A percentile compares a stretch with the other conserved stretches of the same genome.
Evolutionary conservation across 2,329 filamentous ascomycete species (phyloP).

Genomic region (Mycocentrospora acerina): DNA sequence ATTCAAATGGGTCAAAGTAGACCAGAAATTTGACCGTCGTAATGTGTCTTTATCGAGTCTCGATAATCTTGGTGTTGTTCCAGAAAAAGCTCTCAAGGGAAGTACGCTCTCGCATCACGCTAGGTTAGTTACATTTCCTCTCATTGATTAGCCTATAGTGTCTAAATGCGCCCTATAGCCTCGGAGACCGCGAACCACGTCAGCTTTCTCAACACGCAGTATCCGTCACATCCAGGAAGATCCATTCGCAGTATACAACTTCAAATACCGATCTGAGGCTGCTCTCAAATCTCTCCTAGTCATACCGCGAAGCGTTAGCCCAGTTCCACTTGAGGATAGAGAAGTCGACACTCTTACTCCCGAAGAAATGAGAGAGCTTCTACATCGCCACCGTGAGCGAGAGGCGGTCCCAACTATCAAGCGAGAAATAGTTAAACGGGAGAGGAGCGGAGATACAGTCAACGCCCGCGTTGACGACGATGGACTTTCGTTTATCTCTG

Average conservation of each 20-base stretch:
- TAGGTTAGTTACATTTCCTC: slow-evolving; percentile 9
- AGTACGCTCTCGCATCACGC: slow-evolving; percentile 14
- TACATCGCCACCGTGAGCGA: slow-evolving; percentile 13
- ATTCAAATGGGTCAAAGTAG: too few species aligned
- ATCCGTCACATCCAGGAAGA: background rate
- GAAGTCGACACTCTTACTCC: slow-evolving; percentile 10
- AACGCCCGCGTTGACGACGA: slow-evolving; percentile 1
- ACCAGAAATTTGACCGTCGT: too few species aligned
- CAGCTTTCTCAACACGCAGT: too few species aligned
- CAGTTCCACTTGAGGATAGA: slow-evolving; percentile 18
- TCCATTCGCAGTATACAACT: slow-evolving; percentile 17
- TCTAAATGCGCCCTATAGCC: too few species aligned
- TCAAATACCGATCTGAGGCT: slow-evolving; percentile 24
- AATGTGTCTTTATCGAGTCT: too few species aligned
- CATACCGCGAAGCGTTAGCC: slow-evolving; percentile 31
- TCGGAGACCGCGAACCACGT: too few species aligned
- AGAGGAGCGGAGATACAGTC: slow-evolving; percentile 7
- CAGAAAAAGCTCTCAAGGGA: slow-evolving; percentile 27
- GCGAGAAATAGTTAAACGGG: slow-evolving; percentile 12
- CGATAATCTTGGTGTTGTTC: slow-evolving; percentile 3
- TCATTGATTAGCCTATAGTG: too few species aligned
- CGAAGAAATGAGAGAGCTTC: slow-evolving; percentile 20
- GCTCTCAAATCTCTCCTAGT: slow-evolving; percentile 36
- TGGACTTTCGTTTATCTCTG: slow-evolving; percentile 11
- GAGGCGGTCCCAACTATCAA: slow-evolving; percentile 5